Evolutionary conservation across 1,284 basidiomycete species (phyloP), one percentile per base, ranked within the genome.

Genomic region (Xerocomus nothofagi): DNA sequence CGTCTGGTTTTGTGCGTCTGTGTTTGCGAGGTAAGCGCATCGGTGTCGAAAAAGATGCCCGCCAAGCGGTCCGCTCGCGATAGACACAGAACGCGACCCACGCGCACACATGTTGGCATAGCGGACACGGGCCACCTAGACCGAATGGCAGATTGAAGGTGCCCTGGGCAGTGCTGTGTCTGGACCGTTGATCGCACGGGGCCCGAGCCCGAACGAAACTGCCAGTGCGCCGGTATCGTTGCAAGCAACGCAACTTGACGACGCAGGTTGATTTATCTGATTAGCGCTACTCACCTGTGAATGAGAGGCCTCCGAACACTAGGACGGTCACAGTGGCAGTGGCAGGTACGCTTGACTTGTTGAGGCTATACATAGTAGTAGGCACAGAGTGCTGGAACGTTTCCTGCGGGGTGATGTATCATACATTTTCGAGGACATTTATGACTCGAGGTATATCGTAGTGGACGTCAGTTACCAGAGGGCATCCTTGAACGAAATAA

Each of bases 321-420:
- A 26, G 10, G 29, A 26, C 18, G 15, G 49, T 47, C 45, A 47
- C 1, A 49, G 26, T 49, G 23, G 45, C 45, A 21, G 45, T 49
- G 18, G 3, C n/a, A 10, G 18, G 44, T 47, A 11, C 14, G 11
- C 48, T 18, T 20, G 11, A 18, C 27, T 11, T 18, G n/a, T 18
- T 11, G 23, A 49, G 45, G 23, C 15, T n/a, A n/a, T n/a, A n/a
- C n/a, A n/a, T n/a, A n/a, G n/a, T n/a, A n/a, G n/a, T n/a, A n/a
- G n/a, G n/a, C n/a, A n/a, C n/a, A n/a, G 39, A 14, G 8, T 36
- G 9, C 1, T 34, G 26, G 8, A 20, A 18, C 11, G 17, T 9
- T 11, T n/a, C n/a, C n/a, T n/a, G n/a, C n/a, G n/a, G n/a, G n/a
- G n/a, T n/a, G 6, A 12, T 39, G 11, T 11, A 14, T 27, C n/a